These are phyloP conservation scores for Candida pseudocylindracea DNA, from an alignment of 1,139 yeast genomes.

Conservation along the genomic window DNA sequence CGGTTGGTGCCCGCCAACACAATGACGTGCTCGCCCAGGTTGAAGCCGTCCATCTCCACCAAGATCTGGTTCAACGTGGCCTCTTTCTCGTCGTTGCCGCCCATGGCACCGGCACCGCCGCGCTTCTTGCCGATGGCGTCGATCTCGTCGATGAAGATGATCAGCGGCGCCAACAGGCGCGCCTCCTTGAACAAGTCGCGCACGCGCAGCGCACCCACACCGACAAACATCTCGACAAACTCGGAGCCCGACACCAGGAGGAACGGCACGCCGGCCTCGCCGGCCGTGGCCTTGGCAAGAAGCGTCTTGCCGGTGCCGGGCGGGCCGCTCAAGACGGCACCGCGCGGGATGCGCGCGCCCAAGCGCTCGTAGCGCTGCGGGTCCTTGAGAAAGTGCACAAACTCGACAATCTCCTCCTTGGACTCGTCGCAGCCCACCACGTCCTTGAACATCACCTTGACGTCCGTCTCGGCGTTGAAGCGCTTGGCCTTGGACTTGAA, in stretches of 20 bases:
- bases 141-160: constrained; percentile 88
- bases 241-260: constrained; percentile 94
- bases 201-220: constrained; percentile 96
- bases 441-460: constrained; percentile 72
- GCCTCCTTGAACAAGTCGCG: constrained; percentile 89
- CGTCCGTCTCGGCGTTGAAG: constrained; percentile 81
- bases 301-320: constrained; percentile 99
- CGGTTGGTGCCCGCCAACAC: constrained; percentile 96
- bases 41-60: constrained; percentile 97
- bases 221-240: constrained; percentile 96
- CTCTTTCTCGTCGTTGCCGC: constrained; percentile 91
- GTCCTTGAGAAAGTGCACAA: constrained; percentile 76
- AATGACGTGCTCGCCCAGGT: constrained; percentile 75
- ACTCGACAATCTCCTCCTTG: constrained; percentile 95
- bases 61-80: constrained; percentile 84
- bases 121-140: constrained; percentile 97
- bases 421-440: constrained; percentile 98
- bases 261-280: constrained; percentile 96
- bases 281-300: constrained; percentile 96
- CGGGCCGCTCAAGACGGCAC: constrained; percentile 95
- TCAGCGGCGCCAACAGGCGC: constrained; percentile 80
- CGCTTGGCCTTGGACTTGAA: constrained; percentile 83
- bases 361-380: constrained; percentile 76
- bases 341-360: constrained; percentile 96
- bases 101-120: constrained; percentile 63